phyloP scores from a whole-genome alignment of 2,329 filamentous ascomycete species.

The Penicillium sp. region DNA sequence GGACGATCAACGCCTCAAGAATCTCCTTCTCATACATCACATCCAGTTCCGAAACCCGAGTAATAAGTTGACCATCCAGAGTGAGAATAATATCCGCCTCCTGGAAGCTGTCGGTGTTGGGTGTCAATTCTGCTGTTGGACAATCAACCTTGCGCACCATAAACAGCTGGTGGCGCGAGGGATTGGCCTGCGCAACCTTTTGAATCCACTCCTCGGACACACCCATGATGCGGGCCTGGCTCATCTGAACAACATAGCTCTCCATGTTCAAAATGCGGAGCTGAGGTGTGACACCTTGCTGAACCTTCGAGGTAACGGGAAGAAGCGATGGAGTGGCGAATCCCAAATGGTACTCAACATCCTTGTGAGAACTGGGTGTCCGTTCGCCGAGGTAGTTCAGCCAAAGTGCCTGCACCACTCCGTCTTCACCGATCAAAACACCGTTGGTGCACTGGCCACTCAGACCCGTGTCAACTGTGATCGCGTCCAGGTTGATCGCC shows the following conservation, averaged over 20 bases:
- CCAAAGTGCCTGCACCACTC: conserved; percentile 93
- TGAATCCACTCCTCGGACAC: conserved; percentile 95
- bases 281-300: conserved; percentile 74
- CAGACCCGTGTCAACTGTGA: conserved; percentile 92
- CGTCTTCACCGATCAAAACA: conserved; percentile 84
- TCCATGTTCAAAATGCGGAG: conserved; percentile 92
- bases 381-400: conserved; percentile 94
- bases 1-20: conserved; percentile 82
- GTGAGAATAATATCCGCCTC: conserved; percentile 94
- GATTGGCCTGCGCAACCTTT: conserved; percentile 83
- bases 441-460: conserved; percentile 92
- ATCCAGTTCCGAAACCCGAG: conserved; percentile 87
- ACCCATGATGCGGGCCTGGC: conserved; percentile 94
- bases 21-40: conserved; percentile 90
- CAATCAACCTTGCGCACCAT: conserved; percentile 92
- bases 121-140: conserved; percentile 48
- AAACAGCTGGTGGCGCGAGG: conserved; percentile 92
- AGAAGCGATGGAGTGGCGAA: conserved; percentile 85
- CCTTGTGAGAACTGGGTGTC: conserved; percentile 73
- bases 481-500: conserved; percentile 93
- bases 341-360: conserved; percentile 95
- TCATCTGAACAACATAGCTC: conserved; percentile 94
- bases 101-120: conserved; percentile 63
- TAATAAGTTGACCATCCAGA: conserved; percentile 88
- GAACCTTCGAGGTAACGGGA: conserved; percentile 84